These are phyloP conservation scores for Pseudocercospora crystallina DNA, from an alignment of 2,329 filamentous ascomycete genomes.

Conservation along the genomic window DNA sequence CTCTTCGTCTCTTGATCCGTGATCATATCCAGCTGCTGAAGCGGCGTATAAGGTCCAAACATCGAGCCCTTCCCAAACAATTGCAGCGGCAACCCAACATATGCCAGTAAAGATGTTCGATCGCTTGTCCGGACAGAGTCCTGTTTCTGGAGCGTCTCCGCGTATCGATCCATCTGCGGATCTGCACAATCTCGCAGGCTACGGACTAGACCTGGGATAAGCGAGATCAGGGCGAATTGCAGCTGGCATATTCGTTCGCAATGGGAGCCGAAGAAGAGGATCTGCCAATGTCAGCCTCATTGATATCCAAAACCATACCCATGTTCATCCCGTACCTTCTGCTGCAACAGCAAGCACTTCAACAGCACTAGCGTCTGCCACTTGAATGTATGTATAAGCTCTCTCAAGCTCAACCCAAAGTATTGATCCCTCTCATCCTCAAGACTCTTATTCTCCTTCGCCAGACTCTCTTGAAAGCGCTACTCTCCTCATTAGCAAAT, in stretches of 20 bases:
- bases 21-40: constrained; percentile 91
- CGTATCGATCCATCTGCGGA: constrained; percentile 84
- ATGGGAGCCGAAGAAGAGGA: constrained; percentile 97
- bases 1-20: constrained; percentile 94
- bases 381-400: constrained; percentile 91
- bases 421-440: constrained; percentile 81
- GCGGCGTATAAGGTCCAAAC: constrained; percentile 92
- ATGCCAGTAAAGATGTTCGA: constrained; percentile 81
- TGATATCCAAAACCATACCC: not conserved
- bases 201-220: constrained; percentile 89
- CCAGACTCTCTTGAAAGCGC: constrained; percentile 86
- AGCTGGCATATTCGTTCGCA: constrained; percentile 97
- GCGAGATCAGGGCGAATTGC: constrained; percentile 91
- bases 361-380: constrained; percentile 92
- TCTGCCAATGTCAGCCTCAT: constrained; percentile 55
- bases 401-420: constrained; percentile 65
- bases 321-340: constrained; percentile 64
- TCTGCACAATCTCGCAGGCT: constrained; percentile 94
- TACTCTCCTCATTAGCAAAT: constrained; percentile 39
- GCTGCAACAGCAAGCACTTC: constrained; percentile 90
- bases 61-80: constrained; percentile 95
- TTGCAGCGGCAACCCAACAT: constrained; percentile 92
- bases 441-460: constrained; percentile 56
- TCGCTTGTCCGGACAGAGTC: constrained; percentile 90
- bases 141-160: constrained; percentile 70